A percentile compares a stretch with the other conserved stretches of the same genome.
Evolutionary conservation across 2,329 filamentous ascomycete species (phyloP).

Genomic region (Dactylellina cionopaga): DNA sequence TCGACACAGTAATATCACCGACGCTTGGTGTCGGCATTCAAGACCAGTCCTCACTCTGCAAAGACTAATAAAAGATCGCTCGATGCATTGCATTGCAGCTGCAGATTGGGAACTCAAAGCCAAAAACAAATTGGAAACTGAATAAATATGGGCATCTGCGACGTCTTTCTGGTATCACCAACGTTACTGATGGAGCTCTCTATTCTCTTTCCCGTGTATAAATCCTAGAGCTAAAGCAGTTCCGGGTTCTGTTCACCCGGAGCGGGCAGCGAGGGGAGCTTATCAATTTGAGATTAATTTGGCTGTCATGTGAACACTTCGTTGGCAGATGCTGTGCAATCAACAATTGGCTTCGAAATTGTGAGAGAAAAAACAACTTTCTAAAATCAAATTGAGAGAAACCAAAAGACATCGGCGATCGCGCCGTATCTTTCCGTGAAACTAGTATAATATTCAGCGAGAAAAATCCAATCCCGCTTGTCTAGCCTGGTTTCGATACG

Average conservation of each 20-base stretch:
- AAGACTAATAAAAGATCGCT: constrained; percentile 7
- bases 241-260: not conserved
- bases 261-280: constrained; percentile 1
- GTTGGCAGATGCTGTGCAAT: constrained; percentile 30
- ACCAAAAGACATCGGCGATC: not conserved
- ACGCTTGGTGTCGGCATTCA: constrained; percentile 26
- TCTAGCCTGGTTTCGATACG: not conserved
- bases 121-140: not conserved
- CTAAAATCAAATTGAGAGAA: not conserved
- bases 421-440: constrained; percentile 2
- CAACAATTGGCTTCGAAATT: not conserved
- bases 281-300: constrained; percentile 11
- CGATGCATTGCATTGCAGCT: constrained; percentile 37
- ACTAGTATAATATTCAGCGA: no score
- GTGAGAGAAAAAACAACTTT: not conserved
- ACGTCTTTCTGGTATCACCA: no score
- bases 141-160: not conserved
- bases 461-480: no score
- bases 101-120: not conserved
- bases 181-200: no score
- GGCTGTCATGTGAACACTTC: constrained; percentile 35
- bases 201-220: not conserved
- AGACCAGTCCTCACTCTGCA: not conserved
- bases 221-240: no score
- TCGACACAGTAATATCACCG: not conserved